Evolutionary conservation across 805 yeast genomes (phyloP), one percentile per base, ranked within the genome.

Genomic region (Brettanomyces anomalus): DNA sequence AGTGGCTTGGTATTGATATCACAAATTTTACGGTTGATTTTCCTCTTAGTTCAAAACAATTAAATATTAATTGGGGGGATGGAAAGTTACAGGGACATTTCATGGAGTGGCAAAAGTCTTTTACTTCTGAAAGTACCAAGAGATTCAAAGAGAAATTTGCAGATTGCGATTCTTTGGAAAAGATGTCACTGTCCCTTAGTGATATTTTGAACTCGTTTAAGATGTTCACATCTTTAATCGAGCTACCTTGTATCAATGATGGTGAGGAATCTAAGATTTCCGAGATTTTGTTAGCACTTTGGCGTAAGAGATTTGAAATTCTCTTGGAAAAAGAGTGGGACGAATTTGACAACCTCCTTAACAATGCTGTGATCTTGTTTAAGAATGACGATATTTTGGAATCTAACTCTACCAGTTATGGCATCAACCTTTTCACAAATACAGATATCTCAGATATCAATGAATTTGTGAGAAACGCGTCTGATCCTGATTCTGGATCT

Each of bases 141-240:
- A 36, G 35, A 7, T 44, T 53, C 15, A 21, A 41, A 10, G 4
- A 15, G 4, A 20, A 18, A 10, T 49, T 61, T 19, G 36, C 38
- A 1, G 21, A 47, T 6, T 15, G 15, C 32, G 16, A 15, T 16
- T 42, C 33, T 46, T 53, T 17, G 57, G 53, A 40, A 45, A 47
- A 7, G 38, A 56, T 13, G 48, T 54, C 37, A 46, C 54, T 16
- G 51, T 52, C 16, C 26, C 38, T 15, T 26, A 21, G 10, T 18
- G 24, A 4, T 42, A 44, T 41, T 11, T 46, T 62, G 17, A 40
- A 36, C 4, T 48, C 58, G 4, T 59, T 59, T 46, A 61, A 59
- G 38, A 51, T 49, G 18, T 62, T 55, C 44, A 53, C 60, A 3
- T 60, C 66, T 10, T 48, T 62, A 42, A 55, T 50, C 14, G 54